Evolutionary conservation across 495 filamentous ascomycete species (phyloP).

Genomic region (Haplographium delicatum): DNA sequence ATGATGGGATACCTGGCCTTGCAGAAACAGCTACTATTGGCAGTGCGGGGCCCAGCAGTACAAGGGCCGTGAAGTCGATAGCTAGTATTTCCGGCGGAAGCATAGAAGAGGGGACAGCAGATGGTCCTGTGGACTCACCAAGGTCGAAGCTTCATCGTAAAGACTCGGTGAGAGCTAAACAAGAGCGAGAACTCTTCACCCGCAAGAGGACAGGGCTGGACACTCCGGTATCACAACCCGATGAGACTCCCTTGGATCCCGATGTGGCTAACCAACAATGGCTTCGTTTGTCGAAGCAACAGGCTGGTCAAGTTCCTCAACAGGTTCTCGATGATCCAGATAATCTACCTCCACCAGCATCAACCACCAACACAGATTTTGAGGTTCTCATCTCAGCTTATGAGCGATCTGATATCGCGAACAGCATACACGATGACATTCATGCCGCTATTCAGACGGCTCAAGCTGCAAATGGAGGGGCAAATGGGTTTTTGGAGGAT

Average conservation of each 20-base stretch:
- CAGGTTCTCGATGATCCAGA: slow-evolving; percentile 62
- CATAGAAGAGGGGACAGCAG: slow-evolving; percentile 47
- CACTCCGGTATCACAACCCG: slow-evolving; percentile 63
- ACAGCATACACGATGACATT: slow-evolving; percentile 76
- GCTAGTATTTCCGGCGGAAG: slow-evolving; percentile 66
- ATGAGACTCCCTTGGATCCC: slow-evolving; percentile 52
- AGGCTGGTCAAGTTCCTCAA: slow-evolving; percentile 52
- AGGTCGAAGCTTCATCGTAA: slow-evolving; percentile 60
- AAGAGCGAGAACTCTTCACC: slow-evolving; percentile 88
- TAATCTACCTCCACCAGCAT: slow-evolving; percentile 68
- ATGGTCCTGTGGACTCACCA: slow-evolving; percentile 59
- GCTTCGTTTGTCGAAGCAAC: slow-evolving; percentile 63
- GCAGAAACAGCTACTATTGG: slow-evolving; percentile 35
- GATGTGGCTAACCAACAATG: slow-evolving; percentile 48
- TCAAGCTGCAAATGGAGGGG: slow-evolving; percentile 61
- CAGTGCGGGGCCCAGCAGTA: slow-evolving; percentile 79
- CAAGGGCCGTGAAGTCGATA: slow-evolving; percentile 85
- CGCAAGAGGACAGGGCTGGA: slow-evolving; percentile 63
- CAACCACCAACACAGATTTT: slow-evolving; percentile 64
- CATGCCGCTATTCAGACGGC: slow-evolving; percentile 55
- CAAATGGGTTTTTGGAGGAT: slow-evolving; percentile 53
- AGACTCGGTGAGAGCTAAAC: slow-evolving; percentile 71
- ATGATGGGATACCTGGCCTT: slow-evolving; percentile 47
- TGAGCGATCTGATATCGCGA: slow-evolving; percentile 70
- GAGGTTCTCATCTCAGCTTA: slow-evolving; percentile 77